These are phyloP conservation scores for Hirsutella rhossiliensis DNA, from an alignment of 2,329 filamentous ascomycete species.

Conservation along the genomic window DNA sequence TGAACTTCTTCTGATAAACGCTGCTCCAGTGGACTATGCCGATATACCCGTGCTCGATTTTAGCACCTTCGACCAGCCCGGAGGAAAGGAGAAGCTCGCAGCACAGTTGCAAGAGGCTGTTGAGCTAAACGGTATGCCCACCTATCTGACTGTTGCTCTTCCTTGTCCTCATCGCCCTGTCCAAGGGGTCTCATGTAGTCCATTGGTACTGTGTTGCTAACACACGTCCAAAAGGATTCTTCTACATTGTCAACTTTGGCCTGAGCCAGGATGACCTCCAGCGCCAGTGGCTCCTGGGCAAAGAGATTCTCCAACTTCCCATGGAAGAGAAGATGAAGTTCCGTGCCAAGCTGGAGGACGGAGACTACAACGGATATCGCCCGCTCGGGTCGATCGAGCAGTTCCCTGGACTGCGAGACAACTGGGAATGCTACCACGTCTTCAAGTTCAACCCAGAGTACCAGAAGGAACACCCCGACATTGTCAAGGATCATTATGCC, in stretches of 20 bases:
- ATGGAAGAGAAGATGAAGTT: constrained; percentile 48
- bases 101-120: constrained; percentile 43
- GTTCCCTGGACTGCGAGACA: constrained; percentile 20
- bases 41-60: constrained; percentile 47
- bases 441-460: constrained; percentile 25
- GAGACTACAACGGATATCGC: constrained; percentile 45
- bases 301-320: constrained; percentile 43
- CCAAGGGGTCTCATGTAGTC: background rate
- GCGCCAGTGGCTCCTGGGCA: constrained; percentile 47
- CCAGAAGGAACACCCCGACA: constrained; percentile 17
- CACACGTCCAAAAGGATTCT: constrained; percentile 30
- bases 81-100: constrained; percentile 40
- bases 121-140: constrained; percentile 20
- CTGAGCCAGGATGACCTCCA: constrained; percentile 48
- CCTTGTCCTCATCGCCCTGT: background rate
- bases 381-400: constrained; percentile 27
- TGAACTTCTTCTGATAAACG: too few relatives aligned
- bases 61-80: constrained; percentile 37
- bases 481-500: constrained; percentile 16
- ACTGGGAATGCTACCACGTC: constrained; percentile 28
- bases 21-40: constrained; percentile 31
- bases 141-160: background rate
- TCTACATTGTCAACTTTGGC: constrained; percentile 52
- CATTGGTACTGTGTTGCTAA: background rate
- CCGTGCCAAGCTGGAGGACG: constrained; percentile 34